Evolutionary conservation across 2,329 filamentous ascomycete species (phyloP), one percentile per base, ranked within the genome.

Genomic region (Claviceps sp.): DNA sequence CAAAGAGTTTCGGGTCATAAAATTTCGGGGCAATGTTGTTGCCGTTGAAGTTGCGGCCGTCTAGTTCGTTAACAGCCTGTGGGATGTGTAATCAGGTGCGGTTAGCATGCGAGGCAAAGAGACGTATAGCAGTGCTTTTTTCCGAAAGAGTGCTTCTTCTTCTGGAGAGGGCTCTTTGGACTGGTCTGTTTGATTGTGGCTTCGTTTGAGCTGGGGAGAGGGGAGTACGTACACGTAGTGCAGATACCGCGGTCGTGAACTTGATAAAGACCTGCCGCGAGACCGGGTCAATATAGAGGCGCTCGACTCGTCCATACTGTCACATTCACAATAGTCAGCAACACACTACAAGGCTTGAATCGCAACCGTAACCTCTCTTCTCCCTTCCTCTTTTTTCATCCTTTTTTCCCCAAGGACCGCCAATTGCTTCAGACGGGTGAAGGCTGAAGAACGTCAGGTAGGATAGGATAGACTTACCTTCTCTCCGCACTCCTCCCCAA

Each of bases 401-500:
- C 2, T 39, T 39, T 39, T 39, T 14, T 14, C n/a, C n/a, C 5
- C 2, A 5, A 5, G 14, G 14, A 26, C 5, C 3, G 22, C 19
- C 8, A n/a, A 22, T 3, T 4, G 17, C 10, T 17, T n/a, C 40
- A 19, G 17, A 19, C 2, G 43, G 19, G 16, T 6, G 17, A 19
- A 44, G 22, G 22, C 3, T 22, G 22, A 22, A 22, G 22, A 22
- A 22, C 3, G 22, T 22, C 22, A n/a, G 30, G 8, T 1, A 39
- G 37, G 3, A 14, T 17, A 30, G n/a, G 26, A n/a, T 30, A 3
- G 3, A 38, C 48, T 17, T 55, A 84, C 80, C 75, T 90, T 89
- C 57, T 88, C 81, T 48, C 83, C 84, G 67, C 94, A 96, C 64
- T 95, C 88, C 62, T 96, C 88, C 6, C 93, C 93, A 67, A 98